Conservation (phyloP, 2,329 filamentous ascomycete genomes). For the Pestalotiopsis sp. region DNA sequence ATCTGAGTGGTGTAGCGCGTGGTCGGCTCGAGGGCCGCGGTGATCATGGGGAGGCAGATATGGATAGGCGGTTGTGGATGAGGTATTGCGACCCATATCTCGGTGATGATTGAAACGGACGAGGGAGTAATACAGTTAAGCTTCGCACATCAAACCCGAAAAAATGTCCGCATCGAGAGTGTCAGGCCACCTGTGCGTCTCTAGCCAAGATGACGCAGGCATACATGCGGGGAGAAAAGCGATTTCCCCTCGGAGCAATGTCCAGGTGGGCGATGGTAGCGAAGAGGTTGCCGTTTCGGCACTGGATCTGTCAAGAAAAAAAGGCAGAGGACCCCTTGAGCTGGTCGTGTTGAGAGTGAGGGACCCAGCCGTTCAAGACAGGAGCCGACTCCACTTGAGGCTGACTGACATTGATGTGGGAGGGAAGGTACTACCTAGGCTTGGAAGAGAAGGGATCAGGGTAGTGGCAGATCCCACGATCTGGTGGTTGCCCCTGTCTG, state of each 20-base stretch:
- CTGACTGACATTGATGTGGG: neutral
- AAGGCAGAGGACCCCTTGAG: neutral
- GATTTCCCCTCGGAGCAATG: conserved; percentile 2
- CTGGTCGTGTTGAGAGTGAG: neutral
- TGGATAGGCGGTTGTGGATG: conserved; percentile 21
- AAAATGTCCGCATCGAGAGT: neutral
- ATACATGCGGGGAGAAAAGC: neutral
- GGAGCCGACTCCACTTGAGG: conserved; percentile 8
- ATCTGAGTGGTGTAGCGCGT: conserved; percentile 13
- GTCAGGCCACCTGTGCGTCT: neutral
- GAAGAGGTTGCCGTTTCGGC: neutral
- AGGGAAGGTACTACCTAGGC: neutral
- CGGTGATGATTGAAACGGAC: conserved; percentile 5
- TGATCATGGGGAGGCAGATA: conserved; percentile 20
- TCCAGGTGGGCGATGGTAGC: neutral
- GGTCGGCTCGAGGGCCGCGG: conserved; percentile 17
- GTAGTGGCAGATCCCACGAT: conserved; percentile 5
- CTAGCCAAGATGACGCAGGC: neutral
- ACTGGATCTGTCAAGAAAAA: neutral
- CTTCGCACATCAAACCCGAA: conserved; percentile 8
- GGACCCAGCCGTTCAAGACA: neutral
- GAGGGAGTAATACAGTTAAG: conserved; percentile 5
- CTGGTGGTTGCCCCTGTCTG: neutral
- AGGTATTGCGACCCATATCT: neutral
- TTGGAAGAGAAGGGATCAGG: neutral